These are phyloP conservation scores for Daldinia decipiens DNA, from an alignment of 495 filamentous ascomycete species.

Conservation along the genomic window DNA sequence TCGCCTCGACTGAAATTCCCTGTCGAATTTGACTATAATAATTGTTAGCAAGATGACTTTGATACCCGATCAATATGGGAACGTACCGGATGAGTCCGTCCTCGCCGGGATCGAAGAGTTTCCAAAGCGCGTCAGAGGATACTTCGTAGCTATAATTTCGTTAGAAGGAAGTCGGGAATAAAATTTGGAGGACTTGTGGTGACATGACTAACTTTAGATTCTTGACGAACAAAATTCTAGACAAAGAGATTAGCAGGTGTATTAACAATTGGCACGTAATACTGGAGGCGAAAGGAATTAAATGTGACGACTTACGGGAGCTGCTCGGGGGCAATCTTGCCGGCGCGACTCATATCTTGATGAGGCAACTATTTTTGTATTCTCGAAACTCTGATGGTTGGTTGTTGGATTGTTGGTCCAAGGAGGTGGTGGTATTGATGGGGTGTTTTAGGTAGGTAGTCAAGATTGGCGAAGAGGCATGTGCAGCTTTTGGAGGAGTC, in stretches of 20 bases:
- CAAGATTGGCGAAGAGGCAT: slow-evolving; percentile 45
- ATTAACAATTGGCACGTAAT: slow-evolving; percentile 2
- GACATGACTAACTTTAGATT: slow-evolving; percentile 46
- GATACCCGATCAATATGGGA: background rate
- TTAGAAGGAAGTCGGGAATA: slow-evolving; percentile 16
- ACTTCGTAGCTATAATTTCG: slow-evolving; percentile 46
- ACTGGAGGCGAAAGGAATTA: slow-evolving; percentile 13
- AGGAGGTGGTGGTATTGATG: slow-evolving; percentile 28
- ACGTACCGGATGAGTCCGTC: slow-evolving; percentile 49
- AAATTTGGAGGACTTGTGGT: background rate
- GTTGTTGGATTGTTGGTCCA: slow-evolving; percentile 41
- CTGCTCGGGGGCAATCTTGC: slow-evolving; percentile 92
- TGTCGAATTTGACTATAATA: slow-evolving; percentile 90
- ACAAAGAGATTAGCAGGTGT: slow-evolving; percentile 36
- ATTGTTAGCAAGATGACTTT: slow-evolving; percentile 45
- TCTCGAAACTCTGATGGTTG: slow-evolving; percentile 21
- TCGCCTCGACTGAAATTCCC: slow-evolving; percentile 96
- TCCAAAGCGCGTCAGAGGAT: slow-evolving; percentile 50
- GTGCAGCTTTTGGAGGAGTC: slow-evolving; percentile 43
- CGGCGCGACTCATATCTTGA: slow-evolving; percentile 75
- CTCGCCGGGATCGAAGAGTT: slow-evolving; percentile 51
- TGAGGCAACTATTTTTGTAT: slow-evolving; percentile 30
- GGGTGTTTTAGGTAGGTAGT: slow-evolving; percentile 34
- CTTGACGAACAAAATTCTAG: slow-evolving; percentile 51
- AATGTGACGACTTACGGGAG: slow-evolving; percentile 70